phyloP scores from a whole-genome alignment of 768 basidiomycete genomes.

The Trametes villosa region DNA sequence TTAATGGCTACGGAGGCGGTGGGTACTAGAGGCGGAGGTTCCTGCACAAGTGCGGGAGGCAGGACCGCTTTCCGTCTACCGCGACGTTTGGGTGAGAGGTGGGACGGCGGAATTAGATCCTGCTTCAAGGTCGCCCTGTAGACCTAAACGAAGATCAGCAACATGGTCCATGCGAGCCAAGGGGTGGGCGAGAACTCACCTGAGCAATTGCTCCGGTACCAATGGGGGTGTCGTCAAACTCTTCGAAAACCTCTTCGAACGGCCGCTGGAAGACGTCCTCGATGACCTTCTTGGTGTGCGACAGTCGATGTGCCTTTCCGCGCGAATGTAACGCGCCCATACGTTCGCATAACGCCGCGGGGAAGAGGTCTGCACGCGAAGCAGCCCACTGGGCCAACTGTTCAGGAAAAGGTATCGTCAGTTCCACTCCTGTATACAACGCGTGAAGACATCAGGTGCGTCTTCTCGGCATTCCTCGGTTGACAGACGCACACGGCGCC shows the following conservation, averaged over 20 bases:
- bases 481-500: too few relatives aligned
- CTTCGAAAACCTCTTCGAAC: slow-evolving; percentile 89
- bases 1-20: slow-evolving; percentile 94
- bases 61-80: slow-evolving; percentile 54
- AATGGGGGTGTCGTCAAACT: slow-evolving; percentile 85
- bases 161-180: background rate
- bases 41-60: slow-evolving; percentile 49
- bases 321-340: slow-evolving; percentile 89
- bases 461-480: background rate
- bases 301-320: slow-evolving; percentile 78
- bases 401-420: background rate
- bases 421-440: background rate
- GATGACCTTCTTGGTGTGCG: slow-evolving; percentile 80
- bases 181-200: slow-evolving; percentile 38
- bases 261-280: slow-evolving; percentile 81
- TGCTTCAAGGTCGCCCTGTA: slow-evolving; percentile 86
- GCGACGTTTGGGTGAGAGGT: slow-evolving; percentile 74
- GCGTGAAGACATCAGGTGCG: background rate
- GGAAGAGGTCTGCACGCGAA: slow-evolving; percentile 92
- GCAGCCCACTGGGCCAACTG: slow-evolving; percentile 99
- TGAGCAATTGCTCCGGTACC: slow-evolving; percentile 99
- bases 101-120: slow-evolving; percentile 84
- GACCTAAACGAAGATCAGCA: slow-evolving; percentile 53
- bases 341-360: slow-evolving; percentile 79
- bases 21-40: slow-evolving; percentile 74